Percentiles rank a stretch among this genome's conserved stretches.
Conservation (phyloP, 371 early-diverging fungal species). For the Zopfochytrium polystomum region DNA sequence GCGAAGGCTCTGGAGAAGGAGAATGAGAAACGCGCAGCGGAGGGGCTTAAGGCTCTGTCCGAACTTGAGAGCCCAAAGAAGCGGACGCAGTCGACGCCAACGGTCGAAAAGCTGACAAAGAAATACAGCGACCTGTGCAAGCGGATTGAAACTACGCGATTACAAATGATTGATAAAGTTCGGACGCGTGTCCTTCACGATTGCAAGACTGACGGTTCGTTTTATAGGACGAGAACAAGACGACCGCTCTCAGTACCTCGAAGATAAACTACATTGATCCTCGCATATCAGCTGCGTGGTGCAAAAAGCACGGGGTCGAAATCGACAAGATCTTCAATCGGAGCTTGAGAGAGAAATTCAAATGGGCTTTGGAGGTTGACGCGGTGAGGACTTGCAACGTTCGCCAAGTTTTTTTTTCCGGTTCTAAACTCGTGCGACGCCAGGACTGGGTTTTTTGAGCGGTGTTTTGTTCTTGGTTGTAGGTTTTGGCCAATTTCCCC, state of each 20-base stretch:
- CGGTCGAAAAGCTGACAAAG: constrained; percentile 62
- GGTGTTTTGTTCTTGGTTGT: too few species aligned
- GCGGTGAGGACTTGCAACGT: too few species aligned
- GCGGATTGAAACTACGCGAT: constrained; percentile 62
- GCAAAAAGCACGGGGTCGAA: constrained; percentile 80
- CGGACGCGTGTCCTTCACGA: background rate
- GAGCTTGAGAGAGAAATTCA: constrained; percentile 89
- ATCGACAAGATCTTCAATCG: constrained; percentile 89
- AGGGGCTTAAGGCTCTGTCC: constrained; percentile 18
- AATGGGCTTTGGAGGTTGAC: constrained; percentile 75
- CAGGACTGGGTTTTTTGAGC: too few species aligned
- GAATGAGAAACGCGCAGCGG: constrained; percentile 41
- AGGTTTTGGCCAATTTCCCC: too few species aligned
- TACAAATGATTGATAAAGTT: constrained; percentile 73
- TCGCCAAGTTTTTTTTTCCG: too few species aligned
- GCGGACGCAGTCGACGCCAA: constrained; percentile 28
- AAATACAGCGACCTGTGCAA: constrained; percentile 66
- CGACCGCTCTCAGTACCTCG: constrained; percentile 94
- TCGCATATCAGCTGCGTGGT: constrained; percentile 92
- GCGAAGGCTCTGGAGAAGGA: constrained; percentile 56
- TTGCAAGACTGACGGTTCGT: background rate
- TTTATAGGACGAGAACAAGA: constrained; percentile 89
- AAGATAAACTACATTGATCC: constrained; percentile 98
- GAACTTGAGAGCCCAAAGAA: constrained; percentile 21
- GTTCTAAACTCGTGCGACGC: too few species aligned